Percentiles rank a stretch among this genome's conserved stretches.
phyloP scores from a whole-genome alignment of 768 basidiomycete species.

The Boletus rex-veris region DNA sequence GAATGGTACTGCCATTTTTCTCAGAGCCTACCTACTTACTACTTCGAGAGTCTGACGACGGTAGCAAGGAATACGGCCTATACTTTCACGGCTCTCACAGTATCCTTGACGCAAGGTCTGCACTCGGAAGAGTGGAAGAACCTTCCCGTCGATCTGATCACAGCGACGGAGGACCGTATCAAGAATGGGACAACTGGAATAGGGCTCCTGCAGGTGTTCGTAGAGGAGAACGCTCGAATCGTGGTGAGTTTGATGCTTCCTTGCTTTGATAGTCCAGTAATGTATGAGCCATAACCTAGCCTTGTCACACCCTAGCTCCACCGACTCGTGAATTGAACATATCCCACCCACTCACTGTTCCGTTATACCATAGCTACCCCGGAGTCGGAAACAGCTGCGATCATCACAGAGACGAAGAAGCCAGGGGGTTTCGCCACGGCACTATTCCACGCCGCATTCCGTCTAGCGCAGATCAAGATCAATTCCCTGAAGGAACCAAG shows the following conservation, averaged over 20 bases:
- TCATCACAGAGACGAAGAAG: conserved; percentile 9
- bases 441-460: conserved; percentile 23
- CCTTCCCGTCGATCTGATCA: conserved; percentile 23
- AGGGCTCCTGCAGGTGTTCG: background rate
- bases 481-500: conserved; percentile 17
- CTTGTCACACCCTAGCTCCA: conserved; percentile 5
- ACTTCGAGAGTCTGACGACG: conserved; percentile 1
- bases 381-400: conserved; percentile 6
- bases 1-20: background rate
- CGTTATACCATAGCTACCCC: background rate
- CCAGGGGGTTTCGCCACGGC: conserved; percentile 12
- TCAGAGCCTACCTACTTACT: conserved; percentile 9
- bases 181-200: conserved; percentile 13
- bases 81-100: conserved; percentile 24
- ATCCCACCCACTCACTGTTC: conserved; percentile 9
- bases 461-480: conserved; percentile 20
- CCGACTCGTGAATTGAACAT: conserved; percentile 4
- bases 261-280: background rate
- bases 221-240: background rate
- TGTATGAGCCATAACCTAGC: background rate
- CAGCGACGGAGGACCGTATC: conserved; percentile 22
- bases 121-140: conserved; percentile 15
- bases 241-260: conserved; percentile 5
- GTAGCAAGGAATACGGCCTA: conserved; percentile 12
- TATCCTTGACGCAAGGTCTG: conserved; percentile 24